These are phyloP conservation scores for Mycogone perniciosa DNA, from an alignment of 2,329 filamentous ascomycete genomes.

Conservation along the genomic window DNA sequence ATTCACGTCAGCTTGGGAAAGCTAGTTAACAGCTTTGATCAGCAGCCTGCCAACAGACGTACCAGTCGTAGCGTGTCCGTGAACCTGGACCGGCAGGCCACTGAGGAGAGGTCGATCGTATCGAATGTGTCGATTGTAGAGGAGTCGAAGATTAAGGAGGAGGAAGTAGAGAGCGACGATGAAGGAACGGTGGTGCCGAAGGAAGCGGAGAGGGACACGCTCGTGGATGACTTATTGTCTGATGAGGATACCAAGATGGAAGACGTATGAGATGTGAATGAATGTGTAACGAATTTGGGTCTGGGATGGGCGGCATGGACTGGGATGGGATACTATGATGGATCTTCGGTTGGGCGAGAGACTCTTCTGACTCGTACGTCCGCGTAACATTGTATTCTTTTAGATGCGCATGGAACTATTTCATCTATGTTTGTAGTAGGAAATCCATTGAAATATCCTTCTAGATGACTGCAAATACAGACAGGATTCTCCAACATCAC, in stretches of 20 bases:
- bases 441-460: not conserved
- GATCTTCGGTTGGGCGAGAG: not conserved
- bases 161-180: conserved; percentile 28
- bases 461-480: not conserved
- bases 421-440: not conserved
- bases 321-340: not conserved
- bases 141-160: conserved; percentile 43
- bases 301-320: conserved; percentile 1
- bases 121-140: conserved; percentile 22
- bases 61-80: conserved; percentile 41
- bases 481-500: conserved; percentile 4
- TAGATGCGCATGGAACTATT: conserved; percentile 1
- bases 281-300: conserved; percentile 7
- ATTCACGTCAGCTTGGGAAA: conserved; percentile 61
- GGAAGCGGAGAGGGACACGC: conserved; percentile 24
- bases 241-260: conserved; percentile 34
- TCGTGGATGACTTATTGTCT: conserved; percentile 35
- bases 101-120: conserved; percentile 34
- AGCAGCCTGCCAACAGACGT: conserved; percentile 30
- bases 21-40: conserved; percentile 55
- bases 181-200: conserved; percentile 9
- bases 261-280: conserved; percentile 16
- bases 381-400: not conserved
- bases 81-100: conserved; percentile 21
- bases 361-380: no score